These are phyloP conservation scores for Sclerotinia spermophila DNA, from an alignment of 2,329 filamentous ascomycete genomes.

Conservation along the genomic window DNA sequence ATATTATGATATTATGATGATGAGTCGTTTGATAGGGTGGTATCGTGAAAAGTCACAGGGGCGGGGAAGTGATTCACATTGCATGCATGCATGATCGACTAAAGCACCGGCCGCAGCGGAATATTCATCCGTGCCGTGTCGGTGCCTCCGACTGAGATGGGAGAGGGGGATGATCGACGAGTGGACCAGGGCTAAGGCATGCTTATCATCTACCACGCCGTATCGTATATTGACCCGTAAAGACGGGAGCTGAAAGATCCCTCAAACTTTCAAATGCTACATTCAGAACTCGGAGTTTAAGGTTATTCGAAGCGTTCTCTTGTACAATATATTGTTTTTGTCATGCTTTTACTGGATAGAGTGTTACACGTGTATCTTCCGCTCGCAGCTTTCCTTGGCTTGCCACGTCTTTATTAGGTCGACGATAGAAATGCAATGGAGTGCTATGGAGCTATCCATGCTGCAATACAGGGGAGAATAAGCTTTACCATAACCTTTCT, in stretches of 20 bases:
- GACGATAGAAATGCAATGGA: not conserved
- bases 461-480: not conserved
- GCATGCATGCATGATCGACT: not conserved
- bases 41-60: not conserved
- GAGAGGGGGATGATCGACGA: not conserved
- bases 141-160: not conserved
- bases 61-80: not conserved
- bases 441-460: not conserved
- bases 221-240: not conserved
- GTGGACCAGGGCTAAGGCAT: not conserved
- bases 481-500: not conserved
- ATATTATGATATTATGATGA: not conserved
- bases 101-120: not conserved
- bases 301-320: not conserved
- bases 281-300: not conserved
- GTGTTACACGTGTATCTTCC: not conserved
- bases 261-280: not conserved
- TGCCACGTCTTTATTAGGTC: not conserved
- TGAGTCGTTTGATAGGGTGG: not conserved
- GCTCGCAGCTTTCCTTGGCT: not conserved
- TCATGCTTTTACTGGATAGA: not conserved
- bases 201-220: not conserved
- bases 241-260: not conserved
- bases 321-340: not conserved
- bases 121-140: not conserved